Conservation (phyloP, 1,284 basidiomycete species). For the Apiotrichum mycotoxinovorans region DNA sequence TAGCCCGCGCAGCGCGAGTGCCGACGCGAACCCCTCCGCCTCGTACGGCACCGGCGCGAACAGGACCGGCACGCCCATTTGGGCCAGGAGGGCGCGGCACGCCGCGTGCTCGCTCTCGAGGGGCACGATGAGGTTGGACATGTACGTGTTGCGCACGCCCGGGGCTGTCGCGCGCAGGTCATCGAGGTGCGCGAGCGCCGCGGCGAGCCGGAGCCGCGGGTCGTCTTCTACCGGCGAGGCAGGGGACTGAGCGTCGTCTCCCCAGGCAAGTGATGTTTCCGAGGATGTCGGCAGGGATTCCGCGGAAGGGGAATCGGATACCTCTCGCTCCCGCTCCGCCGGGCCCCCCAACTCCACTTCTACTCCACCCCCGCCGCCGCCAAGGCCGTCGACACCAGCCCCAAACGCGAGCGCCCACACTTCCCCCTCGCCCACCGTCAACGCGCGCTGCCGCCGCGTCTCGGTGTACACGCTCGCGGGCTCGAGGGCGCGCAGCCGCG, state of each 20-base stretch:
- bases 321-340: neutral
- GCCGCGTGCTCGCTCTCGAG: constrained; percentile 34
- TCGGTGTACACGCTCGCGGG: constrained; percentile 31
- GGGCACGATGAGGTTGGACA: constrained; percentile 33
- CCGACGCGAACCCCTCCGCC: constrained; percentile 75
- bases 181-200: constrained; percentile 14
- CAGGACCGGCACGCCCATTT: constrained; percentile 73
- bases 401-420: constrained; percentile 23
- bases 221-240: neutral
- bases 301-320: no score
- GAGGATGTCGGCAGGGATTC: no score
- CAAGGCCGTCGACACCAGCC: no score
- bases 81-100: constrained; percentile 55
- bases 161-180: constrained; percentile 19
- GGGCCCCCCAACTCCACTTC: no score
- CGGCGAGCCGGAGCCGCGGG: neutral
- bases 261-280: no score
- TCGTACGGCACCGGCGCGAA: constrained; percentile 66
- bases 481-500: constrained; percentile 24
- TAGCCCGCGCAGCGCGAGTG: constrained; percentile 64
- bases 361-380: no score
- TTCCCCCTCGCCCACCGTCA: constrained; percentile 36
- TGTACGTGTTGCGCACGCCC: constrained; percentile 26
- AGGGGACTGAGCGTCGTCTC: no score
- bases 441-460: constrained; percentile 31